Evolutionary conservation across 176 grass and related monocot genomes (phyloP).

Genomic region (Avena eriantha): DNA sequence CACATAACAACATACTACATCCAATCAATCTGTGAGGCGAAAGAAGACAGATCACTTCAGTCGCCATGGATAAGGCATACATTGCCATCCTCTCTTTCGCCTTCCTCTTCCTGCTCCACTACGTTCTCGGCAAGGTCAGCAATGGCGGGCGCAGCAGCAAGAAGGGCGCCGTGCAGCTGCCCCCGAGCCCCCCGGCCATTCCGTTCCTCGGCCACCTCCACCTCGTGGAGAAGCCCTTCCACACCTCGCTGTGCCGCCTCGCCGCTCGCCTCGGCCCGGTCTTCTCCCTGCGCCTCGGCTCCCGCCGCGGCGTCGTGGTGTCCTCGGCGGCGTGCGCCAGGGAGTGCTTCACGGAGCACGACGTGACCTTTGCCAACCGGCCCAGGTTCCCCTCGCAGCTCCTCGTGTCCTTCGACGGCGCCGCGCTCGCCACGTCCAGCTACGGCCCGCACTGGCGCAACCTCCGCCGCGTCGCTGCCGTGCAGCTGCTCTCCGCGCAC

Average conservation of each 20-base stretch:
- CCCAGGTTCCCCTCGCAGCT: conserved; percentile 51
- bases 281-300: background rate
- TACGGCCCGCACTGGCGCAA: conserved; percentile 71
- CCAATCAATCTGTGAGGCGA: background rate
- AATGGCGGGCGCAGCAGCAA: background rate
- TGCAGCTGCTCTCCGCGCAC: conserved; percentile 57
- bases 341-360: conserved; percentile 71
- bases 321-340: conserved; percentile 42
- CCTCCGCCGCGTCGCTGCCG: conserved; percentile 60
- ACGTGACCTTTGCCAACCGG: conserved; percentile 68
- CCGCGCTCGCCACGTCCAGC: conserved; percentile 41
- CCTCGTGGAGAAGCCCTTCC: conserved; percentile 62
- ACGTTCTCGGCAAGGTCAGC: conserved; percentile 3
- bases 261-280: background rate
- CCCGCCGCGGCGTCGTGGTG: conserved; percentile 54
- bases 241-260: conserved; percentile 45
- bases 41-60: background rate
- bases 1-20: background rate
- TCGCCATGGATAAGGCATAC: conserved; percentile 29
- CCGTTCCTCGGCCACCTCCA: conserved; percentile 77
- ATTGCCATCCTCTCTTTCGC: conserved; percentile 14
- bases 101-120: conserved; percentile 46
- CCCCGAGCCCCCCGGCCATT: conserved; percentile 53
- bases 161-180: conserved; percentile 16
- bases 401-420: conserved; percentile 44